A percentile compares a stretch with the other conserved stretches of the same genome.
Evolutionary conservation across 352 stramenopile genomes (phyloP).

Genomic region (Phytopythium helicoides): DNA sequence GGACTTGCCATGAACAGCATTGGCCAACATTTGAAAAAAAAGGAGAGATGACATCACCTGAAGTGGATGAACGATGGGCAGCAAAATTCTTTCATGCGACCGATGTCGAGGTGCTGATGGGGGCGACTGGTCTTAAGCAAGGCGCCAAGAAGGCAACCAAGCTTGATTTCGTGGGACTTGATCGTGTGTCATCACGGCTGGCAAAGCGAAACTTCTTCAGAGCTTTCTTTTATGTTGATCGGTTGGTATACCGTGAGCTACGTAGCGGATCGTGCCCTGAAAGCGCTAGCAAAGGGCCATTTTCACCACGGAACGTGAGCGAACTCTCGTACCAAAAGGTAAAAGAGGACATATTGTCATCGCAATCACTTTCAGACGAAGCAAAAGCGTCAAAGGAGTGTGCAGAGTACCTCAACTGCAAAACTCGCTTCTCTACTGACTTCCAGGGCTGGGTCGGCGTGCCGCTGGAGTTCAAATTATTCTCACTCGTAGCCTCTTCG

Average conservation of each 20-base stretch:
- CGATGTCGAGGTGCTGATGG: conserved; percentile 57
- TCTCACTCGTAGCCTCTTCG: conserved; percentile 14
- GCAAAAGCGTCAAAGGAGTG: not conserved
- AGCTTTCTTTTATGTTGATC: conserved; percentile 32
- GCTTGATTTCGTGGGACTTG: conserved; percentile 39
- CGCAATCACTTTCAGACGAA: not conserved
- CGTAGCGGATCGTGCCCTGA: no score
- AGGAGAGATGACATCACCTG: not conserved
- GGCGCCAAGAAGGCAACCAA: conserved; percentile 64
- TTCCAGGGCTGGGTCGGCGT: conserved; percentile 35
- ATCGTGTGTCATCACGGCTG: conserved; percentile 58
- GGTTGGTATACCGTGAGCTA: not conserved
- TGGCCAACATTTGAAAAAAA: conserved; percentile 18
- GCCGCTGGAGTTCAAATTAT: conserved; percentile 26
- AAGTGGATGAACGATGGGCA: not conserved
- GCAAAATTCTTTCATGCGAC: conserved; percentile 33
- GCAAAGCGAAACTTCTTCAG: conserved; percentile 58
- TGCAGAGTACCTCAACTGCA: not conserved
- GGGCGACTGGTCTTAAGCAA: conserved; percentile 62
- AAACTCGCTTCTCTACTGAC: conserved; percentile 7
- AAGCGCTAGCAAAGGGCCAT: not conserved
- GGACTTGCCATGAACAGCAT: conserved; percentile 36
- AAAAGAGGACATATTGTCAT: conserved; percentile 26
- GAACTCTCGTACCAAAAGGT: conserved; percentile 32
- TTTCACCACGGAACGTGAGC: conserved; percentile 1